A percentile compares a stretch with the other conserved stretches of the same genome.
These are phyloP conservation scores for Fusarium brachygibbosum DNA, from an alignment of 2,329 filamentous ascomycete genomes.

Conservation along the genomic window DNA sequence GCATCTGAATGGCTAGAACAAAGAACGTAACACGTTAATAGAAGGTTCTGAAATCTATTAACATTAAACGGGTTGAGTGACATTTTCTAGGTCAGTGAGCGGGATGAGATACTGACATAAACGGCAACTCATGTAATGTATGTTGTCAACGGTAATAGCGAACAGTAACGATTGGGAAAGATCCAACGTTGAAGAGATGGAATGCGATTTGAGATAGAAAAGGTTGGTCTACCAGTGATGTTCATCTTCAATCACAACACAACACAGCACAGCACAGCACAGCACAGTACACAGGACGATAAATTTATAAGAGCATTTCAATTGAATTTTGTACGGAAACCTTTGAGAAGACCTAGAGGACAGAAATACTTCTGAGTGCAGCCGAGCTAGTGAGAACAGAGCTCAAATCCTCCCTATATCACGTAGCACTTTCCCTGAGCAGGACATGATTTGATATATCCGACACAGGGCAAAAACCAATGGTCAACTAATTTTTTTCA, in stretches of 20 bases:
- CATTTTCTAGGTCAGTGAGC: background rate
- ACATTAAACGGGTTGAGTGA: background rate
- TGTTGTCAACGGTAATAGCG: background rate
- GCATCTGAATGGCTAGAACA: background rate
- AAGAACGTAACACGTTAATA: accelerated
- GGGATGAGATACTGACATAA: background rate
- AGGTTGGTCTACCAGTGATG: too few relatives aligned
- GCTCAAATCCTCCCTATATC: slow-evolving; percentile 41
- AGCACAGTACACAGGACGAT: background rate
- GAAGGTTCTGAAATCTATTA: too few relatives aligned
- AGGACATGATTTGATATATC: slow-evolving; percentile 32
- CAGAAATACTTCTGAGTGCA: slow-evolving; percentile 48
- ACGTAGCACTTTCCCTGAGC: slow-evolving; percentile 34
- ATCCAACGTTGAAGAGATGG: background rate
- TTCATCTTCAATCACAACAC: slow-evolving; percentile 9
- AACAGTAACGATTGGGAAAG: background rate
- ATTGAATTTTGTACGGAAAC: slow-evolving; percentile 51
- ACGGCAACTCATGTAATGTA: too few relatives aligned
- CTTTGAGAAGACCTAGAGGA: slow-evolving; percentile 52
- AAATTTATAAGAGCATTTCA: slow-evolving; percentile 45
- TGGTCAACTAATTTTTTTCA: slow-evolving; percentile 51
- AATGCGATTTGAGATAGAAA: too few relatives aligned
- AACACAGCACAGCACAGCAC: too few relatives aligned
- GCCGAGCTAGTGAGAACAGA: slow-evolving; percentile 47
- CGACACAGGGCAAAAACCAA: slow-evolving; percentile 47